Evolutionary conservation across 1,139 yeast species (phyloP).

Genomic region (Scheffersomyces illinoinensis): DNA sequence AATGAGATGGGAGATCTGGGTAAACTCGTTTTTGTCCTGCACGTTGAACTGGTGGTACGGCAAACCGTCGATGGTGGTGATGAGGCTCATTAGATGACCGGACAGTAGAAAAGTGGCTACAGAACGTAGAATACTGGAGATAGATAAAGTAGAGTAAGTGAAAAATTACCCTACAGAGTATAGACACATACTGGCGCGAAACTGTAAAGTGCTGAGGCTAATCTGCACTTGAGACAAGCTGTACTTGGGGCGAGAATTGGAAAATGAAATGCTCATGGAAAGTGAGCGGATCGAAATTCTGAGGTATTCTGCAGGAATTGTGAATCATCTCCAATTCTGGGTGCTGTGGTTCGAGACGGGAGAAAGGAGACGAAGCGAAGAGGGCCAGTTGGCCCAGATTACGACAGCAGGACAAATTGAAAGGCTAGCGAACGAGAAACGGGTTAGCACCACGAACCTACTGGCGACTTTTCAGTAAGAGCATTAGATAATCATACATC

Average conservation of each 20-base stretch:
- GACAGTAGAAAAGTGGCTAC: too few species aligned
- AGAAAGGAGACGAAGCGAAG: too few species aligned
- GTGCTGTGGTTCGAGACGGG: too few species aligned
- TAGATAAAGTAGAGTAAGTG: not conserved
- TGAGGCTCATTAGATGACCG: not conserved
- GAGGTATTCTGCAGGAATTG: too few species aligned
- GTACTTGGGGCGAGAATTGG: too few species aligned
- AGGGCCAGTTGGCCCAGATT: too few species aligned
- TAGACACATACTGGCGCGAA: not conserved
- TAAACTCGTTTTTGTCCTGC: constrained; percentile 25
- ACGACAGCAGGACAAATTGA: too few species aligned
- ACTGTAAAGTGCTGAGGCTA: not conserved
- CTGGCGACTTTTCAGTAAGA: not conserved
- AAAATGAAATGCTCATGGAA: too few species aligned
- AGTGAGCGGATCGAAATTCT: too few species aligned
- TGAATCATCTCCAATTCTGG: too few species aligned
- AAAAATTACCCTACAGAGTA: not conserved
- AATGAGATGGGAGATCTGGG: constrained; percentile 32
- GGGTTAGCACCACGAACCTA: not conserved
- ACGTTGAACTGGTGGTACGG: constrained; percentile 22
- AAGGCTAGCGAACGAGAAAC: too few species aligned
- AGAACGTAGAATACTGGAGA: not conserved
- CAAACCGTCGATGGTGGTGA: constrained; percentile 9
- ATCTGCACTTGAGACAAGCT: not conserved
- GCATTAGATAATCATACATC: not conserved